phyloP scores from a whole-genome alignment of 192 early-diverging fungal genomes.

The Cladochytrium replicatum region DNA sequence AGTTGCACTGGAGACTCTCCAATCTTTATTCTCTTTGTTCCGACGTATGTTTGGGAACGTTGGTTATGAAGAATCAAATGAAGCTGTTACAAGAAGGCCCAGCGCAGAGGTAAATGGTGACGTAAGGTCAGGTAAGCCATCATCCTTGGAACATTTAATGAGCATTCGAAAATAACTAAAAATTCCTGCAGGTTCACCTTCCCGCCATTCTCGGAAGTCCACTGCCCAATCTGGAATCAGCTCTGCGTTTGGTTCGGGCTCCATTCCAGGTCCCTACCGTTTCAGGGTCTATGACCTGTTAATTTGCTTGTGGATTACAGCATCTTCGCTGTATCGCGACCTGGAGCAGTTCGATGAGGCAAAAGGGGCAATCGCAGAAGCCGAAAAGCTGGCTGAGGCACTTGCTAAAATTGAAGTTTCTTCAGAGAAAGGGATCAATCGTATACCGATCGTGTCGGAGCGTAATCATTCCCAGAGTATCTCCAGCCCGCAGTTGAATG shows the following conservation, averaged over 20 bases:
- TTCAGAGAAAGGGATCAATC: neutral
- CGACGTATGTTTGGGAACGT: conserved; percentile 10
- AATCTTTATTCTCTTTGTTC: conserved; percentile 20
- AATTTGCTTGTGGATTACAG: conserved; percentile 33
- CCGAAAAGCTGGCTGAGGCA: conserved; percentile 27
- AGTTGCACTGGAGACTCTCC: conserved; percentile 24
- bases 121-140: no score
- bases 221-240: conserved; percentile 1
- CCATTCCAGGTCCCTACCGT: conserved; percentile 14
- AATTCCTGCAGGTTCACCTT: no score
- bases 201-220: conserved; percentile 4
- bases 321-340: conserved; percentile 27
- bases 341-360: conserved; percentile 29
- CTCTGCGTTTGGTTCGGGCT: conserved; percentile 6
- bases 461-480: no score
- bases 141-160: no score
- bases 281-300: conserved; percentile 34
- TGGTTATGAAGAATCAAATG: no score
- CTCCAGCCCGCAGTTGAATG: no score
- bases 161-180: no score
- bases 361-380: conserved; percentile 24
- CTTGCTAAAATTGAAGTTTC: conserved; percentile 19
- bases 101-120: no score
- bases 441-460: no score
- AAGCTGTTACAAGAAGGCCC: no score